Evolutionary conservation across 371 early-diverging fungal species (phyloP), one percentile per base, ranked within the genome.

Genomic region (Circinella minor): DNA sequence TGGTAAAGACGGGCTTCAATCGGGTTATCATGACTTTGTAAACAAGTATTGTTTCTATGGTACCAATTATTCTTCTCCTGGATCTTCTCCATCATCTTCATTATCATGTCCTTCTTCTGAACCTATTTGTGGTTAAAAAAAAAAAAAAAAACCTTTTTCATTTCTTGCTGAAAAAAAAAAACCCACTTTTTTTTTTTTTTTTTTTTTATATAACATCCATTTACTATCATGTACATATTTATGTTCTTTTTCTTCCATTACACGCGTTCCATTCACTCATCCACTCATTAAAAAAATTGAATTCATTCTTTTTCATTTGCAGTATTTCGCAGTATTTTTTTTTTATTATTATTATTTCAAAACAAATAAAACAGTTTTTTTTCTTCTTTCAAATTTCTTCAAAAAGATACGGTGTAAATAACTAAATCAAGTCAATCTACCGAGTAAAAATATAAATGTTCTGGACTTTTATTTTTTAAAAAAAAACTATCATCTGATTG

Each of bases 31-130:
- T 71, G 87, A 86, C 57, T 73, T 88, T 66, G 84, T 88, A 3
- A 84, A 85, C 72, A 87, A 86, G 71, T 88, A 88, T 69, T 88
- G 89, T 70, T 88, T 88, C 65, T 88, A 86, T 63, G 76, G 79
- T 43, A 70, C 39, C 38, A 36, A 65, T 20, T 49, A 51, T 68
- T 39, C 49, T n/a, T 13, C 51, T 36, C 17, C 69, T 38, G 17
- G 63, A 14, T 48, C 68, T 34, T 36, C 61, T 20, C 18, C 68
- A 4, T 15, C 62, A 37, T 37, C 64, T 36, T 49, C 70, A n/a
- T 55, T 59, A 39, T n/a, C 51, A 2, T 51, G 8, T 5, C 47
- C 64, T 15, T 55, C 70, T 38, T 43, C 70, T 59, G 70, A 70
- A 37, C 70, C 70, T 43, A 70, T 70, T 15, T 70, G 65, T 46